Conservation (phyloP, 225 moss, liverwort and hornwort genomes). For the Pleurozium schreberi region DNA sequence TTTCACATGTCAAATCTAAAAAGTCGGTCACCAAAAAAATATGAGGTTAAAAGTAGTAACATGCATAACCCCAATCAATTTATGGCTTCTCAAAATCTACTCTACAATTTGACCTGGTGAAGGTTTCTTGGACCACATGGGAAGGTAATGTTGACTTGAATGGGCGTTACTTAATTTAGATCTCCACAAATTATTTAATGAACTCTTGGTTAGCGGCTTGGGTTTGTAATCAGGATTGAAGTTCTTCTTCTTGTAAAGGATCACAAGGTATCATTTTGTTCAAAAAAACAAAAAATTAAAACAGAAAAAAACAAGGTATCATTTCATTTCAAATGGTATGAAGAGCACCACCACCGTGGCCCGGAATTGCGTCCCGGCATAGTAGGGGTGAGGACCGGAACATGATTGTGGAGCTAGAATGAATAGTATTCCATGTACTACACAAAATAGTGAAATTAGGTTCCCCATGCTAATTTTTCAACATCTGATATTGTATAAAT, state of each 20-base stretch:
- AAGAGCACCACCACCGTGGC: neutral
- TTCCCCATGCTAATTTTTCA: too few species aligned
- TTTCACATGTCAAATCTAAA: too few species aligned
- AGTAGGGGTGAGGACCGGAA: too few species aligned
- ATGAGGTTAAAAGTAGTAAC: too few species aligned
- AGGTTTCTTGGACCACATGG: neutral
- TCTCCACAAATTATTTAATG: neutral
- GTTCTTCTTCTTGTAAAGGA: neutral
- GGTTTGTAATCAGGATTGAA: neutral
- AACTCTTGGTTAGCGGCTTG: neutral
- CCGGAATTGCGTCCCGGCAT: neutral
- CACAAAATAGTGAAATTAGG: too few species aligned
- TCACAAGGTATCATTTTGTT: neutral
- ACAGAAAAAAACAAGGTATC: neutral
- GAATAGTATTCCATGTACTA: neutral
- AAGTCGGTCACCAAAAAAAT: too few species aligned
- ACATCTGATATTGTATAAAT: too few species aligned
- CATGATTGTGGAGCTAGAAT: too few species aligned
- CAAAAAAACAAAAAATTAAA: too few species aligned
- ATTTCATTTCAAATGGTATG: neutral
- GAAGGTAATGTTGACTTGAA: neutral
- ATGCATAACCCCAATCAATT: too few species aligned
- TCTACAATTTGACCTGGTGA: too few species aligned
- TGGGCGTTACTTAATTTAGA: neutral
- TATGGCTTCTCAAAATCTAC: too few species aligned